A percentile compares a stretch with the other conserved stretches of the same genome.
Conservation (phyloP, 768 basidiomycete genomes). For the Cystofilobasidium ferigula region DNA sequence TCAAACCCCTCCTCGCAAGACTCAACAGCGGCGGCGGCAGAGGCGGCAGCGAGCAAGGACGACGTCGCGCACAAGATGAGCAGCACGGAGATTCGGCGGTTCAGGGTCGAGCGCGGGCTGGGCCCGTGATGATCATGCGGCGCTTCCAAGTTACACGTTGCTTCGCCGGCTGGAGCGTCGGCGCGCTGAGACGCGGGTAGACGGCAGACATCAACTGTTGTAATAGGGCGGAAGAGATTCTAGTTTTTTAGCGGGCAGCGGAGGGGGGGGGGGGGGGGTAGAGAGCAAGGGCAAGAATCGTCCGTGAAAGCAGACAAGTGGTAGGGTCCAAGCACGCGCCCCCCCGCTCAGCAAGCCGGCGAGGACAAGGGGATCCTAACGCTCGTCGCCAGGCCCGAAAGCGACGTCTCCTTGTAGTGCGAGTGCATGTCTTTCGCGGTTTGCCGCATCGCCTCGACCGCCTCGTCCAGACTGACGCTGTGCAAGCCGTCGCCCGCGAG, state of each 20-base stretch:
- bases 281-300: no score
- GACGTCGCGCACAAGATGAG: conserved; percentile 61
- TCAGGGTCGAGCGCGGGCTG: background rate
- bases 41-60: conserved; percentile 40
- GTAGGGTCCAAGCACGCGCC: background rate
- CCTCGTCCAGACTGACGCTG: conserved; percentile 80
- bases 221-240: no score
- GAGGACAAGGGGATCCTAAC: conserved; percentile 77
- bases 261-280: no score
- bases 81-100: conserved; percentile 80
- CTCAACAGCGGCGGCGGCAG: no score
- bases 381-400: conserved; percentile 46
- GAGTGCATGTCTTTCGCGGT: conserved; percentile 18
- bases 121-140: background rate
- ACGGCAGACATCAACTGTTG: no score
- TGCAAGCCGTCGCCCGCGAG: conserved; percentile 84
- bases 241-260: no score
- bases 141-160: no score
- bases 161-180: no score
- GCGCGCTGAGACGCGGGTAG: no score
- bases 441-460: conserved; percentile 75
- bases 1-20: no score
- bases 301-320: background rate
- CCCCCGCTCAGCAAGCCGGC: conserved; percentile 55
- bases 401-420: conserved; percentile 41